A percentile compares a stretch with the other conserved stretches of the same genome.
Conservation (phyloP, 2,329 filamentous ascomycete genomes). For the Ambrosiella xylebori region DNA sequence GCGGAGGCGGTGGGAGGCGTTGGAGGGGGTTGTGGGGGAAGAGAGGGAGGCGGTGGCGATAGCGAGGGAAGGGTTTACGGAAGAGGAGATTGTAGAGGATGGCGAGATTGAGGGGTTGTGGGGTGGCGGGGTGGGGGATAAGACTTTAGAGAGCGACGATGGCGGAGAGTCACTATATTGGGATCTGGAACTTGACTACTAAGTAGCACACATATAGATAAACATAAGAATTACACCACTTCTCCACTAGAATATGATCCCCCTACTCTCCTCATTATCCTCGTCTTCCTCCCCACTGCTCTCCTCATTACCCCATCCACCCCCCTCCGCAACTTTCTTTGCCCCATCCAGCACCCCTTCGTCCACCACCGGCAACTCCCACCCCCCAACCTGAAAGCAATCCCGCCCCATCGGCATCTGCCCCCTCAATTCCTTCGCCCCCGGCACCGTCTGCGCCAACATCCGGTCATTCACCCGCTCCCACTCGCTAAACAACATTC, state of each 20-base stretch:
- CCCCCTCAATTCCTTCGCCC: slow-evolving; percentile 51
- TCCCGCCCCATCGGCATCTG: slow-evolving; percentile 79
- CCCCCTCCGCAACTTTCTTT: slow-evolving; percentile 22
- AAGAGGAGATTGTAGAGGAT: slow-evolving; percentile 7
- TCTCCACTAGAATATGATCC: not conserved
- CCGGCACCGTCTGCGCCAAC: slow-evolving; percentile 61
- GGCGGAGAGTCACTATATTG: no score
- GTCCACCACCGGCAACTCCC: slow-evolving; percentile 46
- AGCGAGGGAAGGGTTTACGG: slow-evolving; percentile 9
- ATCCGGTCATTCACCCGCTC: slow-evolving; percentile 84
- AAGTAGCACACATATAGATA: no score
- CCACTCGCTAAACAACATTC: slow-evolving; percentile 82
- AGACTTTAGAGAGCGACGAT: not conserved
- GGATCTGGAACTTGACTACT: no score
- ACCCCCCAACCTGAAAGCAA: slow-evolving; percentile 57
- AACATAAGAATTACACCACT: no score
- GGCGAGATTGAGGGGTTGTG: slow-evolving; percentile 3
- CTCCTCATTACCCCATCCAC: slow-evolving; percentile 8
- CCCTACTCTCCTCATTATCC: not conserved
- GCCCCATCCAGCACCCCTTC: slow-evolving; percentile 38
- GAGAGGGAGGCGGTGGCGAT: slow-evolving; percentile 4
- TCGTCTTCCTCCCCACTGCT: slow-evolving; percentile 29
- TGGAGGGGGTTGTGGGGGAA: not conserved
- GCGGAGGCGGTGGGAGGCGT: slow-evolving; percentile 1
- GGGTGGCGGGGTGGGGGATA: not conserved